Evolutionary conservation across 2,329 filamentous ascomycete species (phyloP).

Genomic region (Neofusicoccum kwambonambiense): DNA sequence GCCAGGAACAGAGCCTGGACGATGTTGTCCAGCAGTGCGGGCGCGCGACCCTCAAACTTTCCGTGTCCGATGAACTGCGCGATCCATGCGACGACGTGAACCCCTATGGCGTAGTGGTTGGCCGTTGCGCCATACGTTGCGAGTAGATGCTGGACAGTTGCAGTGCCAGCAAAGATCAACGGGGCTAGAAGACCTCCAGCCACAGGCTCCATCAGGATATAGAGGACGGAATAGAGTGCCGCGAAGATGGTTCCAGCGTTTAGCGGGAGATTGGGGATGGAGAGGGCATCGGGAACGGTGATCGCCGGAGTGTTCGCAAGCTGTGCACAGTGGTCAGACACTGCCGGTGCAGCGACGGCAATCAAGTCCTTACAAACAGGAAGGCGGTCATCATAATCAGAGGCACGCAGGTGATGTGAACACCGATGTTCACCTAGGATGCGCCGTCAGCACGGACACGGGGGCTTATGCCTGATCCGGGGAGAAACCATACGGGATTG

Average conservation of each 20-base stretch:
- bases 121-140: slow-evolving; percentile 59
- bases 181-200: slow-evolving; percentile 76
- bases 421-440: slow-evolving; percentile 67
- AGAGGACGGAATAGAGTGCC: slow-evolving; percentile 71
- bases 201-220: slow-evolving; percentile 90
- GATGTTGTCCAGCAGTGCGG: slow-evolving; percentile 86
- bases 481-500: slow-evolving; percentile 55
- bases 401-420: slow-evolving; percentile 79
- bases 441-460: slow-evolving; percentile 22
- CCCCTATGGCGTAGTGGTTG: slow-evolving; percentile 63
- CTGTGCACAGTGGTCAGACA: slow-evolving; percentile 33
- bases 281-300: slow-evolving; percentile 53
- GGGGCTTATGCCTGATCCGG: slow-evolving; percentile 23
- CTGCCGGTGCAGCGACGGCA: neutral
- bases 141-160: slow-evolving; percentile 72
- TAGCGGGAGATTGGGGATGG: slow-evolving; percentile 57
- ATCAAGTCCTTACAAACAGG: slow-evolving; percentile 59
- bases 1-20: slow-evolving; percentile 90
- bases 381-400: slow-evolving; percentile 70
- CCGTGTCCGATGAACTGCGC: slow-evolving; percentile 91
- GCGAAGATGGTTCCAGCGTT: slow-evolving; percentile 60
- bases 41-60: slow-evolving; percentile 81
- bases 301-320: slow-evolving; percentile 57
- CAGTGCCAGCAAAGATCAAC: slow-evolving; percentile 72
- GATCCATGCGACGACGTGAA: slow-evolving; percentile 72